A percentile compares a stretch with the other conserved stretches of the same genome.
Conservation (phyloP, 257 asterid genomes). For the Solanum tarijense region DNA sequence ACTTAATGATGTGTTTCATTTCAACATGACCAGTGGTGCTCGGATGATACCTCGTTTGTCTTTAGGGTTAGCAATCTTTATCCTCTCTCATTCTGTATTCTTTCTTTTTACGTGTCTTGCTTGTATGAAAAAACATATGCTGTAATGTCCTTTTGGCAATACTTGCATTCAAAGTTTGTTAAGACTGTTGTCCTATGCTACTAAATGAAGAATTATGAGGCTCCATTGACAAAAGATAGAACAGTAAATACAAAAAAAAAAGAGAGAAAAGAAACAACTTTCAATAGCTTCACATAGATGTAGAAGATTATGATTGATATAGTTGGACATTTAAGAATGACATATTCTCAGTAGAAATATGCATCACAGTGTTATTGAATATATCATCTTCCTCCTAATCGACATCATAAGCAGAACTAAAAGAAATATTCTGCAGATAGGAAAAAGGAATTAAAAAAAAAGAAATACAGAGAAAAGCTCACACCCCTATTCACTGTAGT, state of each 20-base stretch:
- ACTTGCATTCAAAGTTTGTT: not conserved
- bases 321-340: not conserved
- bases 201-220: not conserved
- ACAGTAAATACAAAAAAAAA: not conserved
- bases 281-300: not conserved
- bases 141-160: not conserved
- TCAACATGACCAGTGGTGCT: conserved; percentile 60
- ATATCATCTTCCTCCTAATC: not conserved
- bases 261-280: not conserved
- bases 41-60: conserved; percentile 62
- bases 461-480: not conserved
- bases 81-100: not conserved
- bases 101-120: not conserved
- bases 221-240: not conserved
- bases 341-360: not conserved
- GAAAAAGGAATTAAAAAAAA: not conserved
- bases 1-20: conserved; percentile 52
- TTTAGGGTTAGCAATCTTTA: conserved; percentile 46
- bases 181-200: not conserved
- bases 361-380: not conserved
- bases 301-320: not conserved
- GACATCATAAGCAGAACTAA: not conserved
- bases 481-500: not conserved
- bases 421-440: not conserved
- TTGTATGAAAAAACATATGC: not conserved